Percentiles rank a stretch among this genome's conserved stretches.
Conservation (phyloP, 2,329 filamentous ascomycete genomes). For the Microsporum canis region DNA sequence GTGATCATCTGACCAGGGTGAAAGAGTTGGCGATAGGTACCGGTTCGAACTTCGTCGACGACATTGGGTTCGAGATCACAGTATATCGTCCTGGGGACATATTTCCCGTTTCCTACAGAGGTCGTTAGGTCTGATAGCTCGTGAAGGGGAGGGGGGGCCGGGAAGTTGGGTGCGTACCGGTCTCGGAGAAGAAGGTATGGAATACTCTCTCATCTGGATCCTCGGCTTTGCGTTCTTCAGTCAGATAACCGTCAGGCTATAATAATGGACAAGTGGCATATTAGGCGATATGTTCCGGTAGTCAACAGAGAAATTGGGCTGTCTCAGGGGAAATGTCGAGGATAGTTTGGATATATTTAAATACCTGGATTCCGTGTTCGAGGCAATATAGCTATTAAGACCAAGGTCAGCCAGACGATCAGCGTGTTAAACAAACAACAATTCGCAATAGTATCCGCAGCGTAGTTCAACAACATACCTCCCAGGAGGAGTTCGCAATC, state of each 20-base stretch:
- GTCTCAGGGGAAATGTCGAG: neutral
- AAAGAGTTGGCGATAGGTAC: slow-evolving; percentile 90
- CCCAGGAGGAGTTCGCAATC: slow-evolving; percentile 99
- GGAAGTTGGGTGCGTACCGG: slow-evolving; percentile 53
- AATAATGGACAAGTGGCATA: neutral
- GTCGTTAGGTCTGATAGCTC: slow-evolving; percentile 9
- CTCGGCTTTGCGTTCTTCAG: slow-evolving; percentile 88
- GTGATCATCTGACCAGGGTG: slow-evolving; percentile 99
- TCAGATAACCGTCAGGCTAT: slow-evolving; percentile 95
- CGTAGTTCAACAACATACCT: slow-evolving; percentile 50
- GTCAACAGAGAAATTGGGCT: neutral
- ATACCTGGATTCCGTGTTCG: slow-evolving; percentile 97
- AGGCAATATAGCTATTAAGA: slow-evolving; percentile 86
- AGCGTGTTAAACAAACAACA: slow-evolving; percentile 20
- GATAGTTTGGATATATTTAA: slow-evolving; percentile 23
- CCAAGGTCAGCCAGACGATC: slow-evolving; percentile 23
- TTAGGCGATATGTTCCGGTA: neutral
- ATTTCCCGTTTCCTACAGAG: slow-evolving; percentile 80
- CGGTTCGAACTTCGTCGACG: slow-evolving; percentile 97
- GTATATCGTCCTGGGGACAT: slow-evolving; percentile 98
- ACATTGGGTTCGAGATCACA: slow-evolving; percentile 99
- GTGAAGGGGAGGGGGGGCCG: slow-evolving; percentile 1
- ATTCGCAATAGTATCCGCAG: neutral
- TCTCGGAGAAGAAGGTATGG: slow-evolving; percentile 99
- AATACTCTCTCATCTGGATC: slow-evolving; percentile 85